Percentiles rank a stretch among this genome's conserved stretches.
Conservation (phyloP, 805 yeast genomes). For the Saccharomycopsis schoenii region DNA sequence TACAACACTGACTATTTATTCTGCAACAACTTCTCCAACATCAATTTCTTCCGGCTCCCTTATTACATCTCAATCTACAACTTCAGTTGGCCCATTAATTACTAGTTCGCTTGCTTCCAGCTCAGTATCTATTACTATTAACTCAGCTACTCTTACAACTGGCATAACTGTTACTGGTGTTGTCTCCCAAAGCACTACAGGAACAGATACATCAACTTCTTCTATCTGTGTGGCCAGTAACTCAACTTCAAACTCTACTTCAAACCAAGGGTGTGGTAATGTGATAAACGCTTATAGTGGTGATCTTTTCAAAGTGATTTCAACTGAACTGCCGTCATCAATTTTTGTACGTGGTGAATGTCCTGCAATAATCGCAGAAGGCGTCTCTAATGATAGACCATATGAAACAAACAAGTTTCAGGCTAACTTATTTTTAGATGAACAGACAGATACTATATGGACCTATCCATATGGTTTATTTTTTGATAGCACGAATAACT, state of each 20-base stretch:
- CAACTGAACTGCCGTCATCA: conserved; percentile 34
- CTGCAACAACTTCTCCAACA: conserved; percentile 7
- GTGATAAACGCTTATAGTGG: background rate
- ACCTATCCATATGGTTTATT: conserved; percentile 79
- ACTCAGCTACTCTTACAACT: background rate
- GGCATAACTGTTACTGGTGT: background rate
- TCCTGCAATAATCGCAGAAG: conserved; percentile 23
- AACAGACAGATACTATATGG: conserved; percentile 65
- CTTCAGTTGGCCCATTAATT: conserved; percentile 7
- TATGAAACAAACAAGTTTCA: conserved; percentile 73
- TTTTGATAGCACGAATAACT: conserved; percentile 35
- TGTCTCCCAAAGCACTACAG: background rate
- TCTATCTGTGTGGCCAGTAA: background rate
- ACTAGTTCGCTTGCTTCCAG: background rate
- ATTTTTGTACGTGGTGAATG: conserved; percentile 27
- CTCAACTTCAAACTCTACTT: conserved; percentile 5
- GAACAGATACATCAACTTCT: background rate
- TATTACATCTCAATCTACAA: background rate
- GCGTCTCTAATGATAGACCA: conserved; percentile 27
- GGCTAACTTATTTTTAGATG: conserved; percentile 58
- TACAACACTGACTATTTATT: conserved; percentile 10
- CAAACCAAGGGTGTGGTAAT: background rate
- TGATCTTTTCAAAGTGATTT: conserved; percentile 34
- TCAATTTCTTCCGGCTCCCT: conserved; percentile 6
- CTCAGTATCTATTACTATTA: background rate